These are phyloP conservation scores for Cryptomeria japonica DNA, from an alignment of 75 land plant genomes.

Conservation along the genomic window DNA sequence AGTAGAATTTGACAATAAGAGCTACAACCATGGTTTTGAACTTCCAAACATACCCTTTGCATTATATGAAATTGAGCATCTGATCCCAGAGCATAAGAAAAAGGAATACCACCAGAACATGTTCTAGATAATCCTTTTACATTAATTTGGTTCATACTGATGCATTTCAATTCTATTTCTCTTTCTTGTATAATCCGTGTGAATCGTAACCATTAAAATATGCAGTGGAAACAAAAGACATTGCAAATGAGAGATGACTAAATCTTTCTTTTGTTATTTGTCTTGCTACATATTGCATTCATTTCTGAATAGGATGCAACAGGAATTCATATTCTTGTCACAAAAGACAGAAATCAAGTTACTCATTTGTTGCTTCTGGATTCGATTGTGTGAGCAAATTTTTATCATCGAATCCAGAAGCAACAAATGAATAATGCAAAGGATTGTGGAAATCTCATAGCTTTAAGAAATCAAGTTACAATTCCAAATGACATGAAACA, in stretches of 20 bases:
- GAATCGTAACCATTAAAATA: neutral
- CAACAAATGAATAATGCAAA: too few species aligned
- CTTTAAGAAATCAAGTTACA: neutral
- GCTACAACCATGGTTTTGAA: conserved; percentile 20
- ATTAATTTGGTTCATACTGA: neutral
- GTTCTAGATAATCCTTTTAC: neutral
- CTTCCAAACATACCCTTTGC: conserved; percentile 31
- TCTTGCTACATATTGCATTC: neutral
- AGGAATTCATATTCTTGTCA: neutral
- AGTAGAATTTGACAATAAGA: conserved; percentile 31
- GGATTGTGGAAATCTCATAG: too few species aligned
- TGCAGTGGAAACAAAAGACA: neutral
- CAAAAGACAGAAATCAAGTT: neutral
- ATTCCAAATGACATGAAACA: neutral
- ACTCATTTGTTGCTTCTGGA: too few species aligned
- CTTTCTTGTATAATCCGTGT: neutral
- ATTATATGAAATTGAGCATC: conserved; percentile 24
- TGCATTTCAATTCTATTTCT: neutral
- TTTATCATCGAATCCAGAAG: too few species aligned
- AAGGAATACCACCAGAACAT: neutral
- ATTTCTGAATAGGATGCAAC: neutral
- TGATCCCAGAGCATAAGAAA: conserved; percentile 16
- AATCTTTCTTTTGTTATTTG: neutral
- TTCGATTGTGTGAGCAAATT: too few species aligned
- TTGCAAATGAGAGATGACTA: neutral